phyloP scores from a whole-genome alignment of 352 stramenopile species.

The Globisporangium apiculatum region DNA sequence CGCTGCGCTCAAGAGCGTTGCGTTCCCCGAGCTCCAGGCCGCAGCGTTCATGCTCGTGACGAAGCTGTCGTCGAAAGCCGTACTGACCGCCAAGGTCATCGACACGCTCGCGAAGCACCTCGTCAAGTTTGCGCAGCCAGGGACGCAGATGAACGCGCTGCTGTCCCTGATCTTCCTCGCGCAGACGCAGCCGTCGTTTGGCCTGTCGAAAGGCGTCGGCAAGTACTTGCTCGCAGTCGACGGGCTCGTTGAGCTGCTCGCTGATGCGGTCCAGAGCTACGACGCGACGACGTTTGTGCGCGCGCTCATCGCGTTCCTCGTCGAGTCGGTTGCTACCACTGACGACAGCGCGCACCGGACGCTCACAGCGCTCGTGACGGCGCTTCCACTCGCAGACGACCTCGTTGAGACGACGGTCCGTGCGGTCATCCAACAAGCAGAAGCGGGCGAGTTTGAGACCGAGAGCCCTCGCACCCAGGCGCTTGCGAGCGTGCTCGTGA shows the following conservation, averaged over 20 bases:
- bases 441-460: conserved; percentile 28
- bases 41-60: conserved; percentile 82
- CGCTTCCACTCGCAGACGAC: conserved; percentile 35
- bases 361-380: conserved; percentile 33
- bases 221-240: conserved; percentile 67
- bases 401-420: conserved; percentile 44
- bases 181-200: conserved; percentile 66
- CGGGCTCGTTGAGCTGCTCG: conserved; percentile 55
- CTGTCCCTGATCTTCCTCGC: conserved; percentile 71
- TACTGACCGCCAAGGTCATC: conserved; percentile 63
- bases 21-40: conserved; percentile 70
- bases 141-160: conserved; percentile 65
- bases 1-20: conserved; percentile 51
- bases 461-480: conserved; percentile 35
- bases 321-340: conserved; percentile 23
- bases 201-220: conserved; percentile 37
- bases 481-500: conserved; percentile 32
- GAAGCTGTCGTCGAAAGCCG: conserved; percentile 77
- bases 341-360: conserved; percentile 35
- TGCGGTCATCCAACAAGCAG: conserved; percentile 36
- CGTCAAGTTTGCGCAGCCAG: conserved; percentile 63
- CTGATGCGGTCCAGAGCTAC: conserved; percentile 59
- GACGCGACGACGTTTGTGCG: conserved; percentile 68
- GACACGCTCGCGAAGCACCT: conserved; percentile 67
- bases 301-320: conserved; percentile 43